phyloP scores from a whole-genome alignment of 2,329 filamentous ascomycete species.

The Exutisphaerella laricina region DNA sequence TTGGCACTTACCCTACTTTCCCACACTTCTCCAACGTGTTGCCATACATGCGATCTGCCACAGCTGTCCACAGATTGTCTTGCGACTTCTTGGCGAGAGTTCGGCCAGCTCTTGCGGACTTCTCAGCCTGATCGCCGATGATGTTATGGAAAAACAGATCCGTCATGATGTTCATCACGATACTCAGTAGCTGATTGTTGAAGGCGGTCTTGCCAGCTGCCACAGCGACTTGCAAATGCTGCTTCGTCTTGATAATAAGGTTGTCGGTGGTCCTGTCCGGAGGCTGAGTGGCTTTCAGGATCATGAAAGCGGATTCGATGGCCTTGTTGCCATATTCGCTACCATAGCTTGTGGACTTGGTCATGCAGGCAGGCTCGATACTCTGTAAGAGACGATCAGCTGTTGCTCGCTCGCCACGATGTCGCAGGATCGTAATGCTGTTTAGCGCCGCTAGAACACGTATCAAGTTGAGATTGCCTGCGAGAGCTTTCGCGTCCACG shows the following conservation, averaged over 20 bases:
- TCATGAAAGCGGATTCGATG: constrained; percentile 69
- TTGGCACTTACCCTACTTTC: constrained; percentile 21
- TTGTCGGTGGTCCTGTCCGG: constrained; percentile 47
- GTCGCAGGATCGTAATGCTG: constrained; percentile 43
- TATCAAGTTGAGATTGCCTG: constrained; percentile 36
- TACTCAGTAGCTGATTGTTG: constrained; percentile 75
- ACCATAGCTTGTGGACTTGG: constrained; percentile 63
- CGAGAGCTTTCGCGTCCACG: constrained; percentile 16
- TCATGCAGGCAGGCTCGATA: constrained; percentile 61
- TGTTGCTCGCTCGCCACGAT: constrained; percentile 37
- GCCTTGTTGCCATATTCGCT: constrained; percentile 65
- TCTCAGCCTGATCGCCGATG: constrained; percentile 57
- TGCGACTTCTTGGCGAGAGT: constrained; percentile 50
- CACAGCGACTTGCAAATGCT: constrained; percentile 68
- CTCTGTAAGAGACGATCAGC: constrained; percentile 58
- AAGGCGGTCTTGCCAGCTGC: constrained; percentile 61
- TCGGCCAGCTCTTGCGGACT: constrained; percentile 46
- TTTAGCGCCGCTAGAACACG: constrained; percentile 46
- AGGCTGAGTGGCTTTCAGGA: constrained; percentile 61
- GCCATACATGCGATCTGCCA: constrained; percentile 71
- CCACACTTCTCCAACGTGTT: constrained; percentile 70
- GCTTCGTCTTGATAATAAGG: constrained; percentile 69
- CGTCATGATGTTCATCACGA: constrained; percentile 81
- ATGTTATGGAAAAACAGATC: constrained; percentile 75
- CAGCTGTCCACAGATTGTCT: constrained; percentile 45